phyloP scores from a whole-genome alignment of 1,284 basidiomycete species.

The Volvariella surrecta region DNA sequence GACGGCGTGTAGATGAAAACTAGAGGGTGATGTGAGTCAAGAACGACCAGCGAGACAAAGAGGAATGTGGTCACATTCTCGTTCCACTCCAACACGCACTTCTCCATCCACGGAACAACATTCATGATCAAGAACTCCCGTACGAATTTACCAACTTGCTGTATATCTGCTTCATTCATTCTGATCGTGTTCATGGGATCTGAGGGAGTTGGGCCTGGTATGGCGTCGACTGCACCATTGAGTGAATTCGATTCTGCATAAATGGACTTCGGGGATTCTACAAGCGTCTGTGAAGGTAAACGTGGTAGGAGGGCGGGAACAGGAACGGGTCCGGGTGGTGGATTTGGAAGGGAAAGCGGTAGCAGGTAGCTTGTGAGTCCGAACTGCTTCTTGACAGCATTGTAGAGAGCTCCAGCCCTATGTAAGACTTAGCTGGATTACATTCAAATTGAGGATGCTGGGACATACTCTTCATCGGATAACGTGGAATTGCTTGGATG shows the following conservation, averaged over 20 bases:
- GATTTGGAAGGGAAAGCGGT: conserved; percentile 47
- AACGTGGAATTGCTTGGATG: conserved; percentile 63
- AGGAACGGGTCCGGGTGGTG: conserved; percentile 54
- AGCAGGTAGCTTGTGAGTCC: conserved; percentile 69
- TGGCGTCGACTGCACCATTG: conserved; percentile 11
- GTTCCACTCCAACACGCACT: conserved; percentile 89
- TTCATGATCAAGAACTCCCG: conserved; percentile 90
- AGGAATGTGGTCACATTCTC: conserved; percentile 52
- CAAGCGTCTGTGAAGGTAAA: conserved; percentile 43
- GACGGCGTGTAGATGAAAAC: conserved; percentile 76
- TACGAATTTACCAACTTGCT: conserved; percentile 73
- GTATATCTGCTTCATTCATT: conserved; percentile 72
- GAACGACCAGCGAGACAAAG: conserved; percentile 1
- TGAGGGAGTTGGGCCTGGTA: conserved; percentile 9
- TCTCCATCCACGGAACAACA: conserved; percentile 95
- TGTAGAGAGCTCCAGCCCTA: conserved; percentile 68
- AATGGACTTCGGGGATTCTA: conserved; percentile 18
- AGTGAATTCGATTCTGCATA: conserved; percentile 2
- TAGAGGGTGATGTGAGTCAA: conserved; percentile 20
- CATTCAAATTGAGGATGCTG: conserved; percentile 6
- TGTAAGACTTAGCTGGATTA: conserved; percentile 8
- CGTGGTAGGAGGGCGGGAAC: conserved; percentile 58
- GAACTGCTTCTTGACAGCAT: conserved; percentile 78
- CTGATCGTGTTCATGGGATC: conserved; percentile 35
- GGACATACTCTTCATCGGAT: conserved; percentile 68